These are phyloP conservation scores for Rheum nobile DNA, from an alignment of 148 eudicot genomes.

Conservation along the genomic window DNA sequence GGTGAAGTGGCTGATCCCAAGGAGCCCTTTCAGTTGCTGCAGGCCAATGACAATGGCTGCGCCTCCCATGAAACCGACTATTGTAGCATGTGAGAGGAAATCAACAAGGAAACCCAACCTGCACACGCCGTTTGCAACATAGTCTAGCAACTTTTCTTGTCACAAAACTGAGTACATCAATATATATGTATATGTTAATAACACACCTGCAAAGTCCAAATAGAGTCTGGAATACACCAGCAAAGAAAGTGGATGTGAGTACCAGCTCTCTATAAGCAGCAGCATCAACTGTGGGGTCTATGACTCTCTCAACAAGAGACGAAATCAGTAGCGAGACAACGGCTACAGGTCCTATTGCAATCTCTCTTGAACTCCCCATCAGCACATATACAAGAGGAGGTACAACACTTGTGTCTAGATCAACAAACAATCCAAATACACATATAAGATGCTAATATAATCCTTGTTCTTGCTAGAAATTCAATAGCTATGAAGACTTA, in stretches of 20 bases:
- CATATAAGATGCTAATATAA: not conserved
- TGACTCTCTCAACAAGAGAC: constrained; percentile 36
- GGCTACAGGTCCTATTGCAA: constrained; percentile 85
- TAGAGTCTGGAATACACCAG: constrained; percentile 51
- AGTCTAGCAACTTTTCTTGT: too few relatives aligned
- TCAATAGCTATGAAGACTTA: constrained; percentile 16
- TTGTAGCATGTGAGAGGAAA: constrained; percentile 66
- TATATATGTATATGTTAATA: too few relatives aligned
- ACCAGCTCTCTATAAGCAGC: constrained; percentile 42
- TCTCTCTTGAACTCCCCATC: constrained; percentile 81
- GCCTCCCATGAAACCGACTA: constrained; percentile 80
- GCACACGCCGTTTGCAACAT: not conserved
- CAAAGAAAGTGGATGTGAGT: constrained; percentile 65
- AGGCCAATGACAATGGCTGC: constrained; percentile 69
- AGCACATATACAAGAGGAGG: constrained; percentile 65
- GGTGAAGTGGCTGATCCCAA: constrained; percentile 55
- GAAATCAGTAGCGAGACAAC: constrained; percentile 61
- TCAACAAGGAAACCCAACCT: constrained; percentile 60
- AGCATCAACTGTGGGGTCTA: constrained; percentile 38
- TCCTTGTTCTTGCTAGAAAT: not conserved
- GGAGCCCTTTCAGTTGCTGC: constrained; percentile 65
- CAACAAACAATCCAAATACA: not conserved
- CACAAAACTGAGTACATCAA: too few relatives aligned
- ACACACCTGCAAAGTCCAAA: constrained; percentile 57
- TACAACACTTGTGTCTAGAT: constrained; percentile 60